These are phyloP conservation scores for Luvunga scandens DNA, from an alignment of 345 rosid genomes.

Conservation along the genomic window DNA sequence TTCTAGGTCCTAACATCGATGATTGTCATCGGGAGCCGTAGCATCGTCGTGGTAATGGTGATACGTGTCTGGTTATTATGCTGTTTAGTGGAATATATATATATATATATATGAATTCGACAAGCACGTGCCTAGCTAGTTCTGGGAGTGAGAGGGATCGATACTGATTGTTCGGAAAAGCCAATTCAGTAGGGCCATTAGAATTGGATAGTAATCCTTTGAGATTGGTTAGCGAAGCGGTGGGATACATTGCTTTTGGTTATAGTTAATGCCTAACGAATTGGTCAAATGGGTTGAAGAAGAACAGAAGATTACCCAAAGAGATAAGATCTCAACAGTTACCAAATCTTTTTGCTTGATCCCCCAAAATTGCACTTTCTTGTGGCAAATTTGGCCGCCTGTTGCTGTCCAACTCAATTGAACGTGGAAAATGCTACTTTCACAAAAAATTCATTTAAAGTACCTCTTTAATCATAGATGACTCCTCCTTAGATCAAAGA, in stretches of 20 bases:
- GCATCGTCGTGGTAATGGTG: background rate
- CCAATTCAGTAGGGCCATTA: background rate
- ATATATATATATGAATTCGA: too few relatives aligned
- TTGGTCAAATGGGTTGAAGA: background rate
- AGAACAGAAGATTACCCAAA: background rate
- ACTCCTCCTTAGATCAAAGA: background rate
- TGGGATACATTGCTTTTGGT: background rate
- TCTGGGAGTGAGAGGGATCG: too few relatives aligned
- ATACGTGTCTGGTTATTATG: background rate
- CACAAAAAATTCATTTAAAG: background rate
- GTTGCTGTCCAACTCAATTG: slow-evolving; percentile 7
- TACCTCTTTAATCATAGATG: background rate
- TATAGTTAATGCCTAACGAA: background rate
- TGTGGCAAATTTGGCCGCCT: background rate
- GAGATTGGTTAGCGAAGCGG: background rate
- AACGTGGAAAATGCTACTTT: too few relatives aligned
- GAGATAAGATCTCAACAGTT: slow-evolving; percentile 12
- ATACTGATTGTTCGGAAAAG: background rate
- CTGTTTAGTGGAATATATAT: too few relatives aligned
- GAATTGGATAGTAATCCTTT: background rate
- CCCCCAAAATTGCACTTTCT: slow-evolving; percentile 21
- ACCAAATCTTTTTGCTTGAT: slow-evolving; percentile 18
- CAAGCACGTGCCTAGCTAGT: too few relatives aligned
- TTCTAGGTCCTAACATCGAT: too few relatives aligned
- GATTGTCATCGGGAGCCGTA: background rate